A percentile compares a stretch with the other conserved stretches of the same genome.
These are phyloP conservation scores for Fusarium acutatum DNA, from an alignment of 2,329 filamentous ascomycete species.

Conservation along the genomic window DNA sequence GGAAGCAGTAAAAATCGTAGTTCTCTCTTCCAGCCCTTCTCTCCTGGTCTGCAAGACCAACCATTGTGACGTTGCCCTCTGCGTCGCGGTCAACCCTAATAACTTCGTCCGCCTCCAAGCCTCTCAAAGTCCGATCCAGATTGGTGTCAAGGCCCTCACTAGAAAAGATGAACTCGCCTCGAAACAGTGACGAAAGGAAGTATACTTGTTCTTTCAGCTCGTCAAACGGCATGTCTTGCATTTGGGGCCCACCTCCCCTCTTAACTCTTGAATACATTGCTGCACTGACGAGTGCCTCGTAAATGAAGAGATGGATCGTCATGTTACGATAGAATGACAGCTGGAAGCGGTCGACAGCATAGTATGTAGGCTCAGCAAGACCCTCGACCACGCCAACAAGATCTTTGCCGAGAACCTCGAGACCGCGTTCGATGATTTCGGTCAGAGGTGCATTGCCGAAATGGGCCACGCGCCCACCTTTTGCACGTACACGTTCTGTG, in stretches of 20 bases:
- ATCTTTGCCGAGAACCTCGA: conserved; percentile 90
- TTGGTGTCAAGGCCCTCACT: conserved; percentile 84
- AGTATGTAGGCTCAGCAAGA: conserved; percentile 90
- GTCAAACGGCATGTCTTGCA: conserved; percentile 79
- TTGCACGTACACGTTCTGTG: conserved; percentile 78
- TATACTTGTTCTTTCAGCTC: conserved; percentile 81
- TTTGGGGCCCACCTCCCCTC: conserved; percentile 82
- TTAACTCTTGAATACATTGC: conserved; percentile 93
- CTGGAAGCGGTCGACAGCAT: conserved; percentile 95
- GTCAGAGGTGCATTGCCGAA: conserved; percentile 83
- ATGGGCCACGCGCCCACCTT: conserved; percentile 92
- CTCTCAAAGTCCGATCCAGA: conserved; percentile 78
- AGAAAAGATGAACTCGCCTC: conserved; percentile 96
- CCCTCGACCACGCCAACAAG: conserved; percentile 83
- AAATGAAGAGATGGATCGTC: conserved; percentile 98
- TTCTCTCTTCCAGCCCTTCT: conserved; percentile 85
- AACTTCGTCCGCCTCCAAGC: conserved; percentile 81
- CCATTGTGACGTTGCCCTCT: conserved; percentile 64
- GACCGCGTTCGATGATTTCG: conserved; percentile 84
- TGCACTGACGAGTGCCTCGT: conserved; percentile 88
- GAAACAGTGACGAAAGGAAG: conserved; percentile 92
- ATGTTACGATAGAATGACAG: conserved; percentile 99
- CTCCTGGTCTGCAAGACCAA: conserved; percentile 82
- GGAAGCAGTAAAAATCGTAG: conserved; percentile 98
- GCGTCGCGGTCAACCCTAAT: conserved; percentile 71